These are phyloP conservation scores for Talaromyces stipitatus DNA, from an alignment of 495 filamentous ascomycete genomes.

Conservation along the genomic window DNA sequence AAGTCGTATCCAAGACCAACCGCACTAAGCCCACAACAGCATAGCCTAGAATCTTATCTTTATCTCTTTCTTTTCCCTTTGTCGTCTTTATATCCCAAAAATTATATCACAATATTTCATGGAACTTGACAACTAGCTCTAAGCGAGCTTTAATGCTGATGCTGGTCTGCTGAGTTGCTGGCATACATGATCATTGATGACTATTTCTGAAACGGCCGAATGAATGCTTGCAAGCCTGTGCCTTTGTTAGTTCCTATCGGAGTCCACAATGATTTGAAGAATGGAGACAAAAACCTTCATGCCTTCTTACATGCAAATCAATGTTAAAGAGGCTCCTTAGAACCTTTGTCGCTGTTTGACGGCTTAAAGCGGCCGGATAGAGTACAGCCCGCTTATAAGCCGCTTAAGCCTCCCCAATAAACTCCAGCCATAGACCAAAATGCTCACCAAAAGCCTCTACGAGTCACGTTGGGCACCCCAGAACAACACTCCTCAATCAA, in stretches of 20 bases:
- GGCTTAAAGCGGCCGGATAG: neutral
- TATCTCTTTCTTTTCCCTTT: too few relatives aligned
- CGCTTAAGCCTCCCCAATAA: neutral
- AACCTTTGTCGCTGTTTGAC: neutral
- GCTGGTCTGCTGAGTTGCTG: too few relatives aligned
- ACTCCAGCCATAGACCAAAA: neutral
- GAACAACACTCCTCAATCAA: neutral
- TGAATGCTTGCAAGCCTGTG: too few relatives aligned
- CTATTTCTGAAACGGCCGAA: too few relatives aligned
- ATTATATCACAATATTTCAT: too few relatives aligned
- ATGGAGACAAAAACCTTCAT: neutral
- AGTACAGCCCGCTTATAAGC: neutral
- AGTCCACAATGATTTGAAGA: neutral
- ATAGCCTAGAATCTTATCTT: neutral
- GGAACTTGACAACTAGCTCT: too few relatives aligned
- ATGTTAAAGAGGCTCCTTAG: neutral
- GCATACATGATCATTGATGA: too few relatives aligned
- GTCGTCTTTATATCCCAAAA: too few relatives aligned
- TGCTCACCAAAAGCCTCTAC: slow-evolving; percentile 1
- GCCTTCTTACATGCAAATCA: too few relatives aligned
- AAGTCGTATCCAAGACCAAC: neutral
- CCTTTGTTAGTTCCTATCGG: too few relatives aligned
- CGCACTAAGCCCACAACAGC: neutral
- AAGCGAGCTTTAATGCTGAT: too few relatives aligned
- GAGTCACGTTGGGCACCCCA: slow-evolving; percentile 6